phyloP scores from a whole-genome alignment of 2,329 filamentous ascomycete genomes.

The Tolypocladium album region DNA sequence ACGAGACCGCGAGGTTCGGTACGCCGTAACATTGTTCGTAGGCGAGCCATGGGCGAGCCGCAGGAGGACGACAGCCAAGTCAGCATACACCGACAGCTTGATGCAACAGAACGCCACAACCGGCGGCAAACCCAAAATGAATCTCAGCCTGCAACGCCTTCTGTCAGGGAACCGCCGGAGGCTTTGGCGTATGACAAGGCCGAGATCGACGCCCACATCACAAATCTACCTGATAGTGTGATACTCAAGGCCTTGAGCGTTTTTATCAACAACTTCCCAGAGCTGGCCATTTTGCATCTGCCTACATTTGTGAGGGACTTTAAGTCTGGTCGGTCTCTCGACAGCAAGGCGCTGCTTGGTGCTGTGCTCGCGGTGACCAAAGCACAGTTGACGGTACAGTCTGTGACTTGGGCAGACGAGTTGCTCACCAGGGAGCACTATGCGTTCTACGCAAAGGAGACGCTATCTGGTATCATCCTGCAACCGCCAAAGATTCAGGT shows the following conservation, averaged over 20 bases:
- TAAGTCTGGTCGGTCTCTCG: slow-evolving; percentile 7
- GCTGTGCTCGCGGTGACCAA: slow-evolving; percentile 18
- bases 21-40: not conserved
- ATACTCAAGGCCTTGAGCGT: slow-evolving; percentile 21
- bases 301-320: slow-evolving; percentile 17
- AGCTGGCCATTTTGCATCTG: slow-evolving; percentile 21
- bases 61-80: not conserved
- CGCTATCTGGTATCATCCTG: slow-evolving; percentile 15
- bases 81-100: not conserved
- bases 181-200: not conserved
- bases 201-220: slow-evolving; percentile 14
- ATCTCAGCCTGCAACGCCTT: not conserved
- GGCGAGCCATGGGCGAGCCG: not conserved
- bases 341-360: slow-evolving; percentile 17
- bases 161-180: not conserved
- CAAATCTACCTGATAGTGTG: slow-evolving; percentile 10
- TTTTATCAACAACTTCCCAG: slow-evolving; percentile 22
- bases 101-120: not conserved
- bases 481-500: slow-evolving; percentile 19
- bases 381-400: slow-evolving; percentile 18
- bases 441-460: slow-evolving; percentile 15
- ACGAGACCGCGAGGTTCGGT: slow-evolving; percentile 6
- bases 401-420: slow-evolving; percentile 15
- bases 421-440: slow-evolving; percentile 21
- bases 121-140: not conserved